Evolutionary conservation across 2,329 filamentous ascomycete species (phyloP).

Genomic region (Monosporascus sp.): DNA sequence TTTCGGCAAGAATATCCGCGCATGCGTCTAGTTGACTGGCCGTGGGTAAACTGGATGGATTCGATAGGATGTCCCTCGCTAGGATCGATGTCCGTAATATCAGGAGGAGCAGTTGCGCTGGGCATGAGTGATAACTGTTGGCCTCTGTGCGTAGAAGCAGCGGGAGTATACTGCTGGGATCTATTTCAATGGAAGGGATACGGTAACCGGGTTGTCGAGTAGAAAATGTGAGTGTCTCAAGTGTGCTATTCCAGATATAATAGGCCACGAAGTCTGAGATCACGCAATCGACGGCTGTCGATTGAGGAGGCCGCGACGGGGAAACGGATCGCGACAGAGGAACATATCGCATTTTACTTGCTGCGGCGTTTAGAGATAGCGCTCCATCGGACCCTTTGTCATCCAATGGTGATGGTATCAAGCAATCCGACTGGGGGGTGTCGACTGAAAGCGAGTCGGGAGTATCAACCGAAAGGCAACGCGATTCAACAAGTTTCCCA

Average conservation of each 20-base stretch:
- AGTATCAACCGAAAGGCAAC: neutral
- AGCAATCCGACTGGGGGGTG: no score
- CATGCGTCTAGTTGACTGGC: slow-evolving; percentile 31
- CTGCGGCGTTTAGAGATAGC: neutral
- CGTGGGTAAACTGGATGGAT: slow-evolving; percentile 20
- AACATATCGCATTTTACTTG: neutral
- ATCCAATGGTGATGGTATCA: neutral
- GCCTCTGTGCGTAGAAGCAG: slow-evolving; percentile 24
- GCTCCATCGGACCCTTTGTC: neutral
- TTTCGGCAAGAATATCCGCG: slow-evolving; percentile 35
- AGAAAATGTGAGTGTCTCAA: slow-evolving; percentile 36
- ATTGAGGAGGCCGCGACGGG: neutral
- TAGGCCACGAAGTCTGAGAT: slow-evolving; percentile 39
- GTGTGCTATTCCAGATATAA: slow-evolving; percentile 25
- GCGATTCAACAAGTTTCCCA: slow-evolving; percentile 30
- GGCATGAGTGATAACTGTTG: slow-evolving; percentile 27
- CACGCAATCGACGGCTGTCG: slow-evolving; percentile 36
- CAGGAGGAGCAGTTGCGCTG: slow-evolving; percentile 36
- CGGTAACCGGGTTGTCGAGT: slow-evolving; percentile 33
- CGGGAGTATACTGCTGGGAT: slow-evolving; percentile 15
- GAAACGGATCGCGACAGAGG: neutral
- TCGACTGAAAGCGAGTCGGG: neutral
- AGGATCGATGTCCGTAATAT: slow-evolving; percentile 41
- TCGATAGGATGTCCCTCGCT: slow-evolving; percentile 30
- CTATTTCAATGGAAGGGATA: slow-evolving; percentile 29